Base-by-base conservation (phyloP, 805 yeast genomes). In the Kazachstania taianensis region DNA sequence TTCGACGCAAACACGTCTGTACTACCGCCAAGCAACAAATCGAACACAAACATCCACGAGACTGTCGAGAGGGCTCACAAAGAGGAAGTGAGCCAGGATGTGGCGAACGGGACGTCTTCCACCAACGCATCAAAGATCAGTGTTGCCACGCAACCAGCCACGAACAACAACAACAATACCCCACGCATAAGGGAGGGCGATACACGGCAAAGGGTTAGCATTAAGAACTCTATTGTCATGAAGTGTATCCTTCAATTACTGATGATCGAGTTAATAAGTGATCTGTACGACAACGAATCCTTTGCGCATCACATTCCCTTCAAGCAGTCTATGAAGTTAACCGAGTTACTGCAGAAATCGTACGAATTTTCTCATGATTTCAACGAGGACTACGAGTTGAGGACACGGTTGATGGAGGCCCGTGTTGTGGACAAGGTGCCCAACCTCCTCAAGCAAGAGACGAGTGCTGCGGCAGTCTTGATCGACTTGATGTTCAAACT, bases 401-500 rank as follows among this genome's bases (percentile, higher is more conserved):
- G 99, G 44, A 80, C 83, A n/a, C 67, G 92, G 48, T 65, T 92
- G 28, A 87, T 94, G 78, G 82, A 85, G 50, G 83, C 92, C 3
- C 95, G 96, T 1, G 78, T 86, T 28, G 89, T 87, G 61, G 94
- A 85, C 50, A 79, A 87, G 52, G 69, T 89, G 37, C 98, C 99
- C 15, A 94, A 92, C 49, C 63, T 92, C 48, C 64, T 87, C 48
- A 82, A 83, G 49, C 98, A 94, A 59, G 98, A 94, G 58, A 78
- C 94, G 0, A 75, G 85, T 24, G 76, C 96, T 0, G 79, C 94
- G 1, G 89, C 94, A 2, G 94, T 86, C 1, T 81, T 78, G 55
- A 76, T 89, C 43, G 77, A 79, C 48, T 70, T 87, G 31, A 67
- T 83, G 66, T 83, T 89, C 67, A 70, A 81, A 49, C 63, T 89